These are phyloP conservation scores for Picea mariana DNA, from an alignment of 83 land plant genomes.

Conservation along the genomic window DNA sequence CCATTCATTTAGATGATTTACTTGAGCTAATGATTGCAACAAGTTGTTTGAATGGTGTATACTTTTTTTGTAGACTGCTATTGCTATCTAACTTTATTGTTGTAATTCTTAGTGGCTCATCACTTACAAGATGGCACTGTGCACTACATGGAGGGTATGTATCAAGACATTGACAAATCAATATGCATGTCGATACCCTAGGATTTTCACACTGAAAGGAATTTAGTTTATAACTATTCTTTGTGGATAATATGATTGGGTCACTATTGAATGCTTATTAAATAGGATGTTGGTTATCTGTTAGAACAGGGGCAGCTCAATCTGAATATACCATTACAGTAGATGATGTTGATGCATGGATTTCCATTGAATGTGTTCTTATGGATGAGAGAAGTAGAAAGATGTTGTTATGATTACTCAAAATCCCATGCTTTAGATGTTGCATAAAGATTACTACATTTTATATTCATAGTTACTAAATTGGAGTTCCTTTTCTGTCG, in stretches of 20 bases:
- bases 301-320: slow-evolving; percentile 81
- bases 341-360: slow-evolving; percentile 85
- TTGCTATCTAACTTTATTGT: neutral
- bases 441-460: neutral
- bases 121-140: slow-evolving; percentile 80
- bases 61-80: too few relatives aligned
- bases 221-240: neutral
- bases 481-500: too few relatives aligned
- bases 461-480: neutral
- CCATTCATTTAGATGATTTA: neutral
- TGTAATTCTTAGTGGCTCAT: slow-evolving; percentile 66
- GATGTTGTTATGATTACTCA: slow-evolving; percentile 30
- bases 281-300: slow-evolving; percentile 16
- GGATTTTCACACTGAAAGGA: neutral
- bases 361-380: slow-evolving; percentile 84
- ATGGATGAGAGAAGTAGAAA: slow-evolving; percentile 80
- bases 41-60: too few relatives aligned
- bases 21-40: neutral
- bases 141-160: slow-evolving; percentile 72
- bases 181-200: neutral
- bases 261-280: neutral
- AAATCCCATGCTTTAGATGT: neutral
- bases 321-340: slow-evolving; percentile 89
- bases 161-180: neutral
- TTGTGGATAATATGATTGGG: neutral